These are phyloP conservation scores for Marsdenia floribunda DNA, from an alignment of 257 asterid genomes.

Conservation along the genomic window DNA sequence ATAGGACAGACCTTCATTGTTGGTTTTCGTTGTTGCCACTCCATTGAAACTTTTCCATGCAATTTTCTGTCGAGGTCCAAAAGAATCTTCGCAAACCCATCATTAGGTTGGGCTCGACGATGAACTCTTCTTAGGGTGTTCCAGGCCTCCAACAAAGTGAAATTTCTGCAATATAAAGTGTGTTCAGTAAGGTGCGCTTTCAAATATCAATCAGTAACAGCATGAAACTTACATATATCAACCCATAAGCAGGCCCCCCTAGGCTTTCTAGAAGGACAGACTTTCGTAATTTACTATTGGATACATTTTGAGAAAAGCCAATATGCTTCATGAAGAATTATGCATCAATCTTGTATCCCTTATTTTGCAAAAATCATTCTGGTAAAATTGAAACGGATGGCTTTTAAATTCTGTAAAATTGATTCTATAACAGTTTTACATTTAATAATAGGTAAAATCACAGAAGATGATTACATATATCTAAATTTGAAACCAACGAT, in stretches of 20 bases:
- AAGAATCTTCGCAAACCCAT: constrained; percentile 89
- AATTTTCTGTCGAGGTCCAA: constrained; percentile 62
- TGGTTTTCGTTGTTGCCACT: constrained; percentile 93
- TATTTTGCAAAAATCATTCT: neutral
- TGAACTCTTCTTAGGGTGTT: constrained; percentile 72
- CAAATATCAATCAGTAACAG: neutral
- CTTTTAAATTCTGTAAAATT: neutral
- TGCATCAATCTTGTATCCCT: neutral
- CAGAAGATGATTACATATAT: neutral
- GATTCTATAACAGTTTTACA: neutral
- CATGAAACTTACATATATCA: constrained; percentile 1
- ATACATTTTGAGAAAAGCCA: neutral
- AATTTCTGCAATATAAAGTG: constrained; percentile 51
- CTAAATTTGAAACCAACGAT: neutral
- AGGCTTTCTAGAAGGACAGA: neutral
- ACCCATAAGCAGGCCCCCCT: too few species aligned
- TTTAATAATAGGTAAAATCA: neutral
- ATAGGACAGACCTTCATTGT: constrained; percentile 90
- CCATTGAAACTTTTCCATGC: constrained; percentile 88
- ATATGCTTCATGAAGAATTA: neutral
- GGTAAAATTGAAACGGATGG: neutral
- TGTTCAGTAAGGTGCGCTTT: neutral
- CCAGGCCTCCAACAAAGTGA: constrained; percentile 77
- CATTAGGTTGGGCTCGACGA: constrained; percentile 95
- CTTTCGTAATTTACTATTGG: neutral